These are phyloP conservation scores for Diaporthe humulicola DNA, from an alignment of 2,329 filamentous ascomycete species.

Conservation along the genomic window DNA sequence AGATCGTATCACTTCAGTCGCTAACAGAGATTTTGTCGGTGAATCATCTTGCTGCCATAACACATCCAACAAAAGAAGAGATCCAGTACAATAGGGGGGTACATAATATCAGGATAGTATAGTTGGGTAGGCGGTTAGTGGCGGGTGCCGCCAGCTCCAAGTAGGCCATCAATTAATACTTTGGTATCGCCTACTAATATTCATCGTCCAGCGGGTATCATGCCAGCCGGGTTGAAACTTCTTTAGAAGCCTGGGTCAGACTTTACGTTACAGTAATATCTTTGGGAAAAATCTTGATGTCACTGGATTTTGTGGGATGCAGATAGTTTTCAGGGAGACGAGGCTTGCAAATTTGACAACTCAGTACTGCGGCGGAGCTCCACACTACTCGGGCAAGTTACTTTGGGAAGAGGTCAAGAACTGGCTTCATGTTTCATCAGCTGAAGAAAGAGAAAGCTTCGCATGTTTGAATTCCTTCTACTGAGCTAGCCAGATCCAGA, in stretches of 20 bases:
- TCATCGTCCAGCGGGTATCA: background rate
- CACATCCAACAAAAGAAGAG: no score
- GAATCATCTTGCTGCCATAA: no score
- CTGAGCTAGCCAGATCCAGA: no score
- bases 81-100: background rate
- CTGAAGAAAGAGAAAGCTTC: background rate
- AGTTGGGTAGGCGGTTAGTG: background rate
- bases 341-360: background rate
- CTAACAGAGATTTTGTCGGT: background rate
- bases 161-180: no score
- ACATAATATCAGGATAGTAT: background rate
- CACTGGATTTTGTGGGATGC: background rate
- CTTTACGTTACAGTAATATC: rapidly evolving
- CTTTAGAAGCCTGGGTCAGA: background rate
- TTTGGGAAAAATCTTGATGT: background rate
- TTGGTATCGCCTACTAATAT: no score
- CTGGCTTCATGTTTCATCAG: background rate
- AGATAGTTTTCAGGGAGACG: background rate
- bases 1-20: background rate
- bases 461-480: background rate
- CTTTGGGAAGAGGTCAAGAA: no score
- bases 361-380: background rate
- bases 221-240: background rate
- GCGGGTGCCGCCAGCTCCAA: background rate
- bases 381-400: no score